Percentiles rank a stretch among this genome's conserved stretches.
Evolutionary conservation across 1,139 yeast species (phyloP).

Genomic region (Hansenula anomala): DNA sequence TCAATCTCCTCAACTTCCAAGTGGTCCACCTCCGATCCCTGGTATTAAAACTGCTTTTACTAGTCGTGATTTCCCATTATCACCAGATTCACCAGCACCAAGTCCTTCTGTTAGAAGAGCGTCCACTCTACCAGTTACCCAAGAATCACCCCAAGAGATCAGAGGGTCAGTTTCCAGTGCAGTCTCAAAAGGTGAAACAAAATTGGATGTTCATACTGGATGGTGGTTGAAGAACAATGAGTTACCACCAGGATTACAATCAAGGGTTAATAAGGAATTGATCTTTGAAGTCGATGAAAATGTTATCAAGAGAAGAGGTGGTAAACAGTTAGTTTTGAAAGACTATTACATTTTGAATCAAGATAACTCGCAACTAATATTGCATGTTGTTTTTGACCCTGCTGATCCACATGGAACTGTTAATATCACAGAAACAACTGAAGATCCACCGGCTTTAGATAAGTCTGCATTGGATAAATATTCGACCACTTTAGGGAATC

Average conservation of each 20-base stretch:
- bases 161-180: conserved; percentile 18
- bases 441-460: conserved; percentile 44
- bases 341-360: conserved; percentile 72
- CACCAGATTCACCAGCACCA: background rate
- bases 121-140: conserved; percentile 20
- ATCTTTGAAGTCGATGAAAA: conserved; percentile 65
- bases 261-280: conserved; percentile 42
- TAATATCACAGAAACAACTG: conserved; percentile 36
- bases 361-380: conserved; percentile 64
- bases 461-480: conserved; percentile 46
- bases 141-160: conserved; percentile 9
- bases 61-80: background rate
- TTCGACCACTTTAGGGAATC: conserved; percentile 41
- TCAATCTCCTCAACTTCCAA: conserved; percentile 13
- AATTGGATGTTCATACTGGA: conserved; percentile 27
- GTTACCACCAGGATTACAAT: conserved; percentile 52
- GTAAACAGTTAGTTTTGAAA: conserved; percentile 43
- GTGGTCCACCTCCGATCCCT: conserved; percentile 11
- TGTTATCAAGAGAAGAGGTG: conserved; percentile 52
- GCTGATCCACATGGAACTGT: conserved; percentile 53
- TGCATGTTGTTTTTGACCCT: conserved; percentile 50
- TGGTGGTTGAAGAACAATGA: conserved; percentile 64
- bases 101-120: conserved; percentile 8
- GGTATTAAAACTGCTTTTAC: background rate
- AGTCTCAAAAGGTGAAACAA: conserved; percentile 3